Evolutionary conservation across 495 filamentous ascomycete species (phyloP), one percentile per base, ranked within the genome.

Genomic region (Darksidea phi): DNA sequence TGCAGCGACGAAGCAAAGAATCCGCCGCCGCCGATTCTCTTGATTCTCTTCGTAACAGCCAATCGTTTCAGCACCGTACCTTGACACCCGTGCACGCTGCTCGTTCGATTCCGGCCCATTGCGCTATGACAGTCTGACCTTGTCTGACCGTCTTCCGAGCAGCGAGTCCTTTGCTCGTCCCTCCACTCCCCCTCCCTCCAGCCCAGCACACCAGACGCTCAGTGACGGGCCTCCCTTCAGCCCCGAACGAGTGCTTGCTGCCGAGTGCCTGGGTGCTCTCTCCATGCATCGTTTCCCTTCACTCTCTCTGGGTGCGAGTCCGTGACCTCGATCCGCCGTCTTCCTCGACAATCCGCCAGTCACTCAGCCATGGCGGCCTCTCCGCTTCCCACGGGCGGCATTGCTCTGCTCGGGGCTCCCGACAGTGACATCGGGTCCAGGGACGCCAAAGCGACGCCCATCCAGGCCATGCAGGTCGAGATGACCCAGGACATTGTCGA

Each of bases 391-490:
- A n/a, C 55, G 20, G 55, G 38, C 5, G 61, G 52, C 57, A 64
- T 70, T 61, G 55, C 61, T 57, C 67, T 70, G 42, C 45, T 51
- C 48, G 67, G 64, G 24, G 67, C 67, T 43, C 66, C 68, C 12
- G 68, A 70, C 45, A 43, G 54, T 52, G 36, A 64, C 54, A 62
- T 67, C 60, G 56, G 55, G 12, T 67, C 63, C 15, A 61, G 48
- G 28, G 64, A 61, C 36, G 57, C 59, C 25, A 67, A 56, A 61
- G 23, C 24, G 34, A 21, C 54, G 23, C 48, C 65, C n/a, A 48
- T 67, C 48, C 68, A 71, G 47, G 66, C 58, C 50, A 71, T 71
- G 68, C 66, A 67, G 62, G 51, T 71, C 23, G 68, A 69, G n/a
- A 63, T 71, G 48, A 53, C 57, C 60, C 61, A 68, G 36, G 59